Evolutionary conservation across 805 yeast genomes (phyloP).

Genomic region (Lachancea cidri): DNA sequence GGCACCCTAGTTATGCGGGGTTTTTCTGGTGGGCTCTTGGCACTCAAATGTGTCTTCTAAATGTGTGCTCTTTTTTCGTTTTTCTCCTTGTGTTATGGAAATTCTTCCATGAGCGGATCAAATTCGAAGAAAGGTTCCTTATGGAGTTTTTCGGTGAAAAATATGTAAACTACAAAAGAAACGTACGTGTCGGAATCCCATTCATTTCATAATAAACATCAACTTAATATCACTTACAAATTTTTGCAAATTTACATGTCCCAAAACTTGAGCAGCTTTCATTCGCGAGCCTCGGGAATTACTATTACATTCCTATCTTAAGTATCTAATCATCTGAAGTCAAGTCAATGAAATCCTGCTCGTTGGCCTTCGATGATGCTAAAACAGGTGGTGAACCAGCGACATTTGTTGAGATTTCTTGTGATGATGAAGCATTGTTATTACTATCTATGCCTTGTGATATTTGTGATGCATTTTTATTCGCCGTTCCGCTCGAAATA

Average conservation of each 20-base stretch:
- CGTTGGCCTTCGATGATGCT: slow-evolving; percentile 2
- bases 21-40: slow-evolving; percentile 94
- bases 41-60: slow-evolving; percentile 64
- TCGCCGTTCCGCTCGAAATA: slow-evolving; percentile 3
- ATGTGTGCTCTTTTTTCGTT: slow-evolving; percentile 51
- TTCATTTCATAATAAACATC: slow-evolving; percentile 35
- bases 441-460: neutral
- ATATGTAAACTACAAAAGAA: slow-evolving; percentile 48
- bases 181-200: slow-evolving; percentile 60
- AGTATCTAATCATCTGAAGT: slow-evolving; percentile 17
- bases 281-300: neutral
- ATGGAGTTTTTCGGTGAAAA: slow-evolving; percentile 65
- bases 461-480: neutral
- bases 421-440: neutral
- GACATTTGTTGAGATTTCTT: neutral
- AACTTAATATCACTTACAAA: neutral
- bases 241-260: neutral
- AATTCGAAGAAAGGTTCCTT: slow-evolving; percentile 63
- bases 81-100: slow-evolving; percentile 56
- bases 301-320: slow-evolving; percentile 6
- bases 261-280: too few relatives aligned
- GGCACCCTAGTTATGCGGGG: slow-evolving; percentile 93
- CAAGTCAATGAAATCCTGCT: slow-evolving; percentile 22
- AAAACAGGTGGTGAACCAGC: slow-evolving; percentile 3
- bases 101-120: slow-evolving; percentile 67